Base-by-base conservation (phyloP, 345 rosid species). In the Hevea brasiliensis region DNA sequence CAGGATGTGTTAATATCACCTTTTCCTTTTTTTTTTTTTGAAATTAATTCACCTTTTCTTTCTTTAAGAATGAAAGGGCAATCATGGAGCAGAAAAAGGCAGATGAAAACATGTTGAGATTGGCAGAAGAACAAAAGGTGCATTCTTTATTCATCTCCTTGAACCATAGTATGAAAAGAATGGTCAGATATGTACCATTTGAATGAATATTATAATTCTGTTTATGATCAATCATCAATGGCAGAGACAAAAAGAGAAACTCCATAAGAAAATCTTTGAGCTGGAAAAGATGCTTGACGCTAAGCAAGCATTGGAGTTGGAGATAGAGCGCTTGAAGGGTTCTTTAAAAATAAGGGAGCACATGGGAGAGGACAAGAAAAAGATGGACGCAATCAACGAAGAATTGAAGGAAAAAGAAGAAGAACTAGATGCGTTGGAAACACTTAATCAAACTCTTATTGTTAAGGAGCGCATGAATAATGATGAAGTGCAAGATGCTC, bases 61-160 rank as follows among this genome's bases (percentile, higher is more conserved):
- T 37, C 48, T 74, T 77, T 53, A 77, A 94, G 98, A 85, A 85
- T 81, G 83, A 83, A 74, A 86, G 59, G 71, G 97, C 96, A 65
- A 82, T 80, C 58, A 41, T 83, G 86, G 98, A 90, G 88, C 97
- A 94, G 77, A 77, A 76, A 32, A 92, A 87, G 78, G 93, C 83
- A 37, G 86, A 90, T 68, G 87, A 84, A 65, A 82, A 66, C 17
- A 29, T 92, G 78, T 67, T 81, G 65, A 87, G 58, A 75, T 56
- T 94, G 82, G 97, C 87, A 24, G 82, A 89, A 76, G 83, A 76
- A 58, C 98, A 93, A 40, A 87, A 86, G 90, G 98, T 88, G 42
- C 50, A 6, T 62, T 17, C 7, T 35, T 61, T 14, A 15, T 74
- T 44, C 35, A 53, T 53, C 51, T 51, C 65, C 23, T 20, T 35